phyloP scores from a whole-genome alignment of 2,329 filamentous ascomycete genomes.

The Hypoxylon sp. region DNA sequence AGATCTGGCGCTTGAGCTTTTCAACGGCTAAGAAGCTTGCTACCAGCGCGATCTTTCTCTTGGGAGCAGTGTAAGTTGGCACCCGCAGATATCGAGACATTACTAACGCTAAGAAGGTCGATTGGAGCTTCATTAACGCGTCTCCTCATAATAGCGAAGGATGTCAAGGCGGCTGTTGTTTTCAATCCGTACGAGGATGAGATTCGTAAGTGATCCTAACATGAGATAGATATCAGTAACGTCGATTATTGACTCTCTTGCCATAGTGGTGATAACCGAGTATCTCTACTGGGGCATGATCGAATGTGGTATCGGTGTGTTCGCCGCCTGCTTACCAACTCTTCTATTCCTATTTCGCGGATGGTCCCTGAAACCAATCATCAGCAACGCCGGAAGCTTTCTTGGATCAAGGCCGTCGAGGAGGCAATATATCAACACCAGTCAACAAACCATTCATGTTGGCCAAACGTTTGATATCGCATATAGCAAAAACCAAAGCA shows the following conservation, averaged over 20 bases:
- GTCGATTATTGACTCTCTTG: not conserved
- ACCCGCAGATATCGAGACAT: not conserved
- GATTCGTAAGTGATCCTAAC: conserved; percentile 8
- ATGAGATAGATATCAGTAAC: not conserved
- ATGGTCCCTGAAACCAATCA: conserved; percentile 2
- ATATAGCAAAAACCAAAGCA: conserved; percentile 7
- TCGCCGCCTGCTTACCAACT: conserved; percentile 39
- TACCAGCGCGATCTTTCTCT: conserved; percentile 25
- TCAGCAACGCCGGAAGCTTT: conserved; percentile 13
- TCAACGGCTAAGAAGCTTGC: conserved; percentile 26
- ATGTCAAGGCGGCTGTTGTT: conserved; percentile 12
- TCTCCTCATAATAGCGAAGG: conserved; percentile 22
- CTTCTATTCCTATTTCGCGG: conserved; percentile 15
- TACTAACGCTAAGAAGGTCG: conserved; percentile 21
- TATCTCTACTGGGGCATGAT: conserved; percentile 41
- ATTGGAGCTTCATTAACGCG: conserved; percentile 32
- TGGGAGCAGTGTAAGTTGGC: conserved; percentile 36
- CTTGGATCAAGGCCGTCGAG: conserved; percentile 10
- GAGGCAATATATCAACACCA: conserved; percentile 12
- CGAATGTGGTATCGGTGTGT: conserved; percentile 33
- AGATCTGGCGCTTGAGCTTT: conserved; percentile 40
- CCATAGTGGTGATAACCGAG: conserved; percentile 29
- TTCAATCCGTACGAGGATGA: conserved; percentile 28
- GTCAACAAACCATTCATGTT: conserved; percentile 11
- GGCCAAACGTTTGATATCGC: conserved; percentile 1